A percentile compares a stretch with the other conserved stretches of the same genome.
Conservation (phyloP, 768 basidiomycete genomes). For the Leucocoprinus sp. region DNA sequence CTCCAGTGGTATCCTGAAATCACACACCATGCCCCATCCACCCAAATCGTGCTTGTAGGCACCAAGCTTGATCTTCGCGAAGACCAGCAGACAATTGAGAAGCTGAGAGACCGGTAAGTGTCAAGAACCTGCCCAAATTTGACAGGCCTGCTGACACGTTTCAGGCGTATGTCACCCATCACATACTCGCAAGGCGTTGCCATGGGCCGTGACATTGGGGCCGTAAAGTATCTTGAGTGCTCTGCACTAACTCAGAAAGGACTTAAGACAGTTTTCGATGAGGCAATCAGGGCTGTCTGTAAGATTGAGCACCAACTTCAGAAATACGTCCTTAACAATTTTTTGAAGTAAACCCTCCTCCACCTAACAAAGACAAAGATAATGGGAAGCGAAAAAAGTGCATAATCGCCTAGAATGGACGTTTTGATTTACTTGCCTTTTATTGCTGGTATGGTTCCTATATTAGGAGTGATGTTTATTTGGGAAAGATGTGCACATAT, state of each 20-base stretch:
- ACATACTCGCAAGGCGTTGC: conserved; percentile 84
- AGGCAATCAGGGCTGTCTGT: conserved; percentile 96
- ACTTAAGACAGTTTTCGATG: conserved; percentile 97
- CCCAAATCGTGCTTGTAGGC: conserved; percentile 88
- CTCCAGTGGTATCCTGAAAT: conserved; percentile 93
- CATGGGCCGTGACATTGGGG: conserved; percentile 90
- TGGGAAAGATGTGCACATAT: too few species aligned
- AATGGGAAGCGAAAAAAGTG: conserved; percentile 42
- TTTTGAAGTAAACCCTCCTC: conserved; percentile 65
- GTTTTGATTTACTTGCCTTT: conserved; percentile 14
- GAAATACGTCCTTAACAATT: not conserved
- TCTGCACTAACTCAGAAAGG: conserved; percentile 97
- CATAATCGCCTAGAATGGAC: conserved; percentile 57
- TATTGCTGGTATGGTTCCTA: conserved; percentile 6
- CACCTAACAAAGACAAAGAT: conserved; percentile 44
- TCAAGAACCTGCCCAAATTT: conserved; percentile 2
- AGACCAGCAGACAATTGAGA: conserved; percentile 87
- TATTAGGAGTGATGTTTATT: not conserved
- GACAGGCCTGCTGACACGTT: conserved; percentile 7
- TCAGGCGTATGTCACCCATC: conserved; percentile 90
- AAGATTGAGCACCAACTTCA: conserved; percentile 30
- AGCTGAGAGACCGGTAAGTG: conserved; percentile 78
- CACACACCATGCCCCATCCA: conserved; percentile 92
- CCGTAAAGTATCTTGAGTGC: conserved; percentile 94
- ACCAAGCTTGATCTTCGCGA: conserved; percentile 98